Percentiles rank a stretch among this genome's conserved stretches.
Evolutionary conservation across 2,329 filamentous ascomycete genomes (phyloP).

Genomic region (Aspergillus piperis): DNA sequence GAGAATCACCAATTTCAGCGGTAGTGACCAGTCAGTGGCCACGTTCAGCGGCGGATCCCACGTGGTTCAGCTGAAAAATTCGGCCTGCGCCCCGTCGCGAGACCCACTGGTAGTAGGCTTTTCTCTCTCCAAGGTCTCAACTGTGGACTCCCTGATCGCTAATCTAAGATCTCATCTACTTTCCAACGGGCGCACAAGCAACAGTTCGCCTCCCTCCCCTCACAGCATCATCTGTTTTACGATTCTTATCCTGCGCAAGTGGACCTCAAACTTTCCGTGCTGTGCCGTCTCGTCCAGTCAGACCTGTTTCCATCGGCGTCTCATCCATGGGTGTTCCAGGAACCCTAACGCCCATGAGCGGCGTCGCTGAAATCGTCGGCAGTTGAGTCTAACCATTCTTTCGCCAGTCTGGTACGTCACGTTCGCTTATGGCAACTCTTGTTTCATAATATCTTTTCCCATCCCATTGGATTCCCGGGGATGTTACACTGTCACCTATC

Average conservation of each 20-base stretch:
- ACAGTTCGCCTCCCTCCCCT: no score
- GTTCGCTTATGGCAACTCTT: neutral
- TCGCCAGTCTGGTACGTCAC: neutral
- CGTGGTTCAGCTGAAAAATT: no score
- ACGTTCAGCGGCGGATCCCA: no score
- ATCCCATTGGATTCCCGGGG: neutral
- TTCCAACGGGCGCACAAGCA: no score
- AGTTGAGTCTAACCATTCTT: neutral
- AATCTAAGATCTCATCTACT: no score
- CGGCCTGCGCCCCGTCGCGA: no score
- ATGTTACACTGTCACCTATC: neutral
- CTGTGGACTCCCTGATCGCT: no score
- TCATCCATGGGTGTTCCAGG: neutral
- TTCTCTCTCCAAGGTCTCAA: no score
- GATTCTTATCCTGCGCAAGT: neutral
- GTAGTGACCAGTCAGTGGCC: no score
- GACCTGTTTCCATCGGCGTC: neutral
- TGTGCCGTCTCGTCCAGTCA: neutral
- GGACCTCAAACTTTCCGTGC: neutral
- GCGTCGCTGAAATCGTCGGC: neutral
- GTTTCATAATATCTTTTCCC: neutral
- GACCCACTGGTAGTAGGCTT: no score
- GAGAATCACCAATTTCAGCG: no score
- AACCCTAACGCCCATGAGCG: neutral
- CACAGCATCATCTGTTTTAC: neutral